Evolutionary conservation across 352 stramenopile species (phyloP), one percentile per base, ranked within the genome.

Genomic region (Pythium phragmitis): DNA sequence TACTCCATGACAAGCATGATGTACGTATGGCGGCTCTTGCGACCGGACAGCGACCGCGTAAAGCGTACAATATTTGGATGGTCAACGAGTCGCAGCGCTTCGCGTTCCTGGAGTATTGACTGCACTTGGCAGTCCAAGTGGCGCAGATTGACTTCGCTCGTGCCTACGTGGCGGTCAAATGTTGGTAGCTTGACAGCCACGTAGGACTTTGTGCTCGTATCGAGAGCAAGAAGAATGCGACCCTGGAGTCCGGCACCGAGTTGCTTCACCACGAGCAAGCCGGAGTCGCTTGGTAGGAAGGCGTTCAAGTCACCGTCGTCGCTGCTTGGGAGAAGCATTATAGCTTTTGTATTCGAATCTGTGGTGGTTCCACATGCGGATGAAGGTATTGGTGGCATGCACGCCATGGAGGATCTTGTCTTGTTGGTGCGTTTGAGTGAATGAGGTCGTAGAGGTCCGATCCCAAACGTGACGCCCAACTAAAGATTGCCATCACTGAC

Each of bases 1-100:
- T 87, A 91, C 63, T 96, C 86, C 36, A 89, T 84, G 43, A 94
- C 79, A 48, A 97, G 67, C 11, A 83, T 85, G 39, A 87, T 64
- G 59, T 86, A 88, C 30, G 81, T 60, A 57, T 75, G 74, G 50
- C 63, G 57, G 19, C 65, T 65, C 51, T 82, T 81, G 53, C 68
- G 74, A 7, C 63, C 62, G 4, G 55, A 51, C 30, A 70, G 36
- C 19, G 57, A 67, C n/a, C 62, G 58, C 4, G 67, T 5, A 17
- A 60, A 50, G 17, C 48, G 45, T 16, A 73, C 45, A 39, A 73
- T 57, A 42, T 73, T 67, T 3, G n/a, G 4, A 46, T 73, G 67
- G 14, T 67, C 9, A 17, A 89, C 74, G 47, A 74, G 74, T 33
- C 69, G 72, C 64, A 87, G 72, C 11, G 79, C 82, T 57, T 79